phyloP scores from a whole-genome alignment of 768 basidiomycete genomes.

The Candolleomyces eurysporus region DNA sequence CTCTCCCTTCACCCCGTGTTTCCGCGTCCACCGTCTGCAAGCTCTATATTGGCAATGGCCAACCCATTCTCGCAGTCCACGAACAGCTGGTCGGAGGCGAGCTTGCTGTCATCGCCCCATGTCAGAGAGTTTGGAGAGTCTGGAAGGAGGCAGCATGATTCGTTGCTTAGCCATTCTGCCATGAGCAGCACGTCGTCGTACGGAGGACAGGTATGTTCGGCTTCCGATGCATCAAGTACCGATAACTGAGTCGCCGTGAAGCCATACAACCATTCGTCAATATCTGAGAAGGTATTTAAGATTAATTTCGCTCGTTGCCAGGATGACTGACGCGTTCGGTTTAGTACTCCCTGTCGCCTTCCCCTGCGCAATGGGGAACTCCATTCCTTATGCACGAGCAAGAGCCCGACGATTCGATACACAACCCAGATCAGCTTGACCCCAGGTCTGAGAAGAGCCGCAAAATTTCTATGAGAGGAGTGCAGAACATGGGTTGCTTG shows the following conservation, averaged over 20 bases:
- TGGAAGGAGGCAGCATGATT: neutral
- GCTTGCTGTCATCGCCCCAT: neutral
- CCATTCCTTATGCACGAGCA: conserved; percentile 36
- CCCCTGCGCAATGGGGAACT: conserved; percentile 47
- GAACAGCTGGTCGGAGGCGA: neutral
- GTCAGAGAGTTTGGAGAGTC: neutral
- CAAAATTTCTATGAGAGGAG: conserved; percentile 57
- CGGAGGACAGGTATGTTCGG: neutral
- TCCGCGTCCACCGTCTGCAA: no score
- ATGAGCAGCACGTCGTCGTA: neutral
- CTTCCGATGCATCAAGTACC: neutral
- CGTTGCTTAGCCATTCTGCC: neutral
- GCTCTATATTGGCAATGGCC: neutral
- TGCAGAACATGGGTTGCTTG: conserved; percentile 66
- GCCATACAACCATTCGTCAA: neutral
- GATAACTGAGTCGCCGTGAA: neutral
- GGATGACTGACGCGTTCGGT: neutral
- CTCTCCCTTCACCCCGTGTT: neutral
- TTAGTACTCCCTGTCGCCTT: conserved; percentile 40
- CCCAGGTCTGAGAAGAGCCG: conserved; percentile 51
- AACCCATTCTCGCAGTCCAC: neutral
- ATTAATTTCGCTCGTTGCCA: no score
- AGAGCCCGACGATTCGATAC: conserved; percentile 64
- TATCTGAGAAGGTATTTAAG: conserved; percentile 1
- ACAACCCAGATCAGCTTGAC: conserved; percentile 57